Conservation (phyloP, 2,329 filamentous ascomycete species). For the Colletotrichum sp. region DNA sequence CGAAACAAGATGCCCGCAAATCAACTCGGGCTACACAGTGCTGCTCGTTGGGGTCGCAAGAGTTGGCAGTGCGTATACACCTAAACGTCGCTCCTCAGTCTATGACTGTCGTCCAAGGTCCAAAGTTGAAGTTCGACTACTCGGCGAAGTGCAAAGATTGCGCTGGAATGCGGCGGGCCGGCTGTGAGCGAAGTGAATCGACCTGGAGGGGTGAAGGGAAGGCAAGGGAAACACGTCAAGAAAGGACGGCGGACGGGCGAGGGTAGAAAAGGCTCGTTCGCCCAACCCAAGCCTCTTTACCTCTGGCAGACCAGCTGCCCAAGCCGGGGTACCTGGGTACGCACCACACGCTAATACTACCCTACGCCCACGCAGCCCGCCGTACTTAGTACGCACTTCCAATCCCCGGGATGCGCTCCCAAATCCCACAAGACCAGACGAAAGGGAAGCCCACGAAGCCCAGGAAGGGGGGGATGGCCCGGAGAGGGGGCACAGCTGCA, state of each 20-base stretch:
- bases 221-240: background rate
- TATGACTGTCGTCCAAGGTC: slow-evolving; percentile 17
- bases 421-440: slow-evolving; percentile 17
- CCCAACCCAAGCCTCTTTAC: slow-evolving; percentile 8
- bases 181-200: background rate
- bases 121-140: slow-evolving; percentile 3
- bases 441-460: background rate
- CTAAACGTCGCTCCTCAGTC: slow-evolving; percentile 3
- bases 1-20: slow-evolving; percentile 13
- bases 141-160: slow-evolving; percentile 12
- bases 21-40: slow-evolving; percentile 16
- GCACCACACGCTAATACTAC: slow-evolving; percentile 1
- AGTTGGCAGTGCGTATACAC: background rate
- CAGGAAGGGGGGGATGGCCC: background rate
- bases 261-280: slow-evolving; percentile 22
- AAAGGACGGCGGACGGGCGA: slow-evolving; percentile 10
- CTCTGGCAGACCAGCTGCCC: background rate
- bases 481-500: background rate
- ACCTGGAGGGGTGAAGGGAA: slow-evolving; percentile 13
- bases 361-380: background rate
- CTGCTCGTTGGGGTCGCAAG: background rate
- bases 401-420: slow-evolving; percentile 11
- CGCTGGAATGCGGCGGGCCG: slow-evolving; percentile 11
- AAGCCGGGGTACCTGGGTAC: slow-evolving; percentile 12
- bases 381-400: slow-evolving; percentile 7